These are phyloP conservation scores for Lachnellula willkommii DNA, from an alignment of 2,329 filamentous ascomycete species.

Conservation along the genomic window DNA sequence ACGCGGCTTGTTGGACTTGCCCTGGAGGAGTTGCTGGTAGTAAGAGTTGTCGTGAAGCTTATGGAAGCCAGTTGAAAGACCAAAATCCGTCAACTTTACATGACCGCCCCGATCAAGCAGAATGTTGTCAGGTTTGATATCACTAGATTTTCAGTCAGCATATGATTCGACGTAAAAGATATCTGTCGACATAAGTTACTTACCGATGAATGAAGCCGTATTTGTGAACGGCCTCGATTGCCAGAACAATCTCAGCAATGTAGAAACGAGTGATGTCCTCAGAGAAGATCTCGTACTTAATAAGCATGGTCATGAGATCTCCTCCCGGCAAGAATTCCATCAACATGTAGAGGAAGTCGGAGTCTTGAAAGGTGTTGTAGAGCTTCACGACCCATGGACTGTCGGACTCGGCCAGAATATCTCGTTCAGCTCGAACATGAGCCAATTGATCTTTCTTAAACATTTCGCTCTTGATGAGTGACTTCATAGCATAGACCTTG, in stretches of 20 bases:
- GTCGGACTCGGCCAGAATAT: conserved; percentile 97
- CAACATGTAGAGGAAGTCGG: conserved; percentile 94
- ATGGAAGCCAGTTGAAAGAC: conserved; percentile 95
- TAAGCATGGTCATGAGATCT: conserved; percentile 99
- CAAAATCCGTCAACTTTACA: conserved; percentile 97
- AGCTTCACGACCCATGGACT: conserved; percentile 99
- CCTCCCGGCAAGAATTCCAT: conserved; percentile 99
- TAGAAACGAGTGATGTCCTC: conserved; percentile 99
- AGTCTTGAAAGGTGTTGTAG: conserved; percentile 95
- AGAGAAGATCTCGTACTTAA: conserved; percentile 99
- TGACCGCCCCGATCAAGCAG: conserved; percentile 91
- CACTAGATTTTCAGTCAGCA: conserved; percentile 48
- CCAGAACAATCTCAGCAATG: conserved; percentile 95
- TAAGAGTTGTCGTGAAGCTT: conserved; percentile 97
- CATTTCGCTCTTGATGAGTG: conserved; percentile 98
- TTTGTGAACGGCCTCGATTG: conserved; percentile 98
- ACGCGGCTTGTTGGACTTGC: conserved; percentile 61
- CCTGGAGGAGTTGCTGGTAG: conserved; percentile 91
- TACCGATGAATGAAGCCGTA: conserved; percentile 97
- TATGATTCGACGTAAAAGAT: background rate
- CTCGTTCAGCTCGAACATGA: conserved; percentile 93
- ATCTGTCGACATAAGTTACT: conserved; percentile 29
- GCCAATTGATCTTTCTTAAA: conserved; percentile 98
- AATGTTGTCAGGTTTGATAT: conserved; percentile 99
- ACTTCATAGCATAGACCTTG: conserved; percentile 98